Evolutionary conservation across 176 grass and related monocot genomes (phyloP), one percentile per base, ranked within the genome.

Genomic region (Zoysia japonica): DNA sequence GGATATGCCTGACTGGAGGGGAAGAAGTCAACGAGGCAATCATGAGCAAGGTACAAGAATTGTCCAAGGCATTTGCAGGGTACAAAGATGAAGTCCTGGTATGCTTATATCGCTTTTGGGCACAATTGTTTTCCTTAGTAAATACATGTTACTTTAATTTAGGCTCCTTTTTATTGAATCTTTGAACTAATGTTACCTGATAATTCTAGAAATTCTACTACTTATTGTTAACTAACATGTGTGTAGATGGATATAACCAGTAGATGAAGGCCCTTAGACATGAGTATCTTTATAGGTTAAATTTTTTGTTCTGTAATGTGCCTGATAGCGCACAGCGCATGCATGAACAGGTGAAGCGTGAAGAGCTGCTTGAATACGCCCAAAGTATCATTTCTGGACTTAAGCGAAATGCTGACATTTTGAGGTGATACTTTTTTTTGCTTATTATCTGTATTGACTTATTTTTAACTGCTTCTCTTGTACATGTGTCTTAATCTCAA

Each of bases 31-130:
- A 93, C 72, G 16, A 93, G 79, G 72, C 72, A 72, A 86, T 95
- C 69, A 85, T 99, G 73, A 93, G 69, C 54, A 95, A 77, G 55
- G 88, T 99, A 82, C 96, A 99, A 82, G 84, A 95, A 17, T 83
- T 93, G 60, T 86, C 88, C 55, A 94, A 89, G 81, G 81, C 79
- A 68, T 93, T 99, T 75, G 92, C 92, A 76, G 82, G 83, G 82
- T 99, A 99, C 64, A 85, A 93, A 80, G 96, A 99, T 75, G 96
- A 99, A 98, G 92, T 95, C 14, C 87, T 99, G 90, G 96, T 99
- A 95, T 81, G 57, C 51, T 70, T 86, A 67, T 41, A 15, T 70
- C 61, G 47, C 36, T 9, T 87, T 54, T 65, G 15, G 47, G 55
- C 11, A 48, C 59, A 60, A 70, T 49, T 63, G 9, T 83, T 82